phyloP scores from a whole-genome alignment of 2,329 filamentous ascomycete species.

The Trichophaea hybrida region DNA sequence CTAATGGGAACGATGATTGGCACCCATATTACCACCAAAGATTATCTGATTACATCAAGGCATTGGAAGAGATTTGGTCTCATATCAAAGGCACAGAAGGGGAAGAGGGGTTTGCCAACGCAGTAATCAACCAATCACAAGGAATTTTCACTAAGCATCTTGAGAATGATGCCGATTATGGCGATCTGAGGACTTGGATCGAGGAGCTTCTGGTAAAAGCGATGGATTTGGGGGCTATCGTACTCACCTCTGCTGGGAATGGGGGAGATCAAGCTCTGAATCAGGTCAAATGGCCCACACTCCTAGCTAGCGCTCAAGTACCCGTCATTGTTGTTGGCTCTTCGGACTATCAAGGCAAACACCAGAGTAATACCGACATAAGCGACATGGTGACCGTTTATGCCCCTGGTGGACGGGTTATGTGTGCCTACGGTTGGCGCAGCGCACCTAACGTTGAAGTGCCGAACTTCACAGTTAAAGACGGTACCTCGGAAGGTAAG shows the following conservation, averaged over 20 bases:
- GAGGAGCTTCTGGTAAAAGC: not conserved
- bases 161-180: not conserved
- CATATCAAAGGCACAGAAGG: not conserved
- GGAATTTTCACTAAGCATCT: not conserved
- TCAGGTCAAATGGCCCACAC: not conserved
- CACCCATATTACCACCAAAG: not conserved
- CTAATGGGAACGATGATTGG: too few relatives aligned
- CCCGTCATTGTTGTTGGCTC: not conserved
- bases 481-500: not conserved
- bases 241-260: not conserved
- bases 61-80: not conserved
- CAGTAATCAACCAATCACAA: not conserved
- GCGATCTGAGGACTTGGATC: not conserved
- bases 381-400: not conserved
- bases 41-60: not conserved
- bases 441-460: not conserved
- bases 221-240: not conserved
- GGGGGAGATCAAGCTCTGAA: not conserved
- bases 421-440: not conserved
- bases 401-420: not conserved
- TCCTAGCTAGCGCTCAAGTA: not conserved
- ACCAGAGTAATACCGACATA: not conserved
- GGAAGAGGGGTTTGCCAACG: not conserved
- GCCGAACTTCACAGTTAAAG: not conserved
- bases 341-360: not conserved